Evolutionary conservation across 768 basidiomycete genomes (phyloP).

Genomic region (Podaxis sp.): DNA sequence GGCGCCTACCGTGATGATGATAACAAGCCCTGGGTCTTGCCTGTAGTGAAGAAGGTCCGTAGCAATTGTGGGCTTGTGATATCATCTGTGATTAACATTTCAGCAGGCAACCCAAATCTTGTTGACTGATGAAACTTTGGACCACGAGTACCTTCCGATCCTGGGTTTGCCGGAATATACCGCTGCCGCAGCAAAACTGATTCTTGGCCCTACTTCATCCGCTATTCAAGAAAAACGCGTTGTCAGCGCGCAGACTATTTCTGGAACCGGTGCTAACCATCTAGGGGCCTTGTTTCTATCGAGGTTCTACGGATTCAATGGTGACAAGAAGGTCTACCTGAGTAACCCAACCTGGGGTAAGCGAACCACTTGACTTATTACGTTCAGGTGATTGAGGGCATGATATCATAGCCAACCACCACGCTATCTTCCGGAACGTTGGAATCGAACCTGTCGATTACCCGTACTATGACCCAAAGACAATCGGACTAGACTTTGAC

Average conservation of each 20-base stretch:
- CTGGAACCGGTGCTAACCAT: conserved; percentile 95
- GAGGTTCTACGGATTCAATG: conserved; percentile 73
- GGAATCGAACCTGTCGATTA: conserved; percentile 86
- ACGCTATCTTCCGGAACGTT: conserved; percentile 87
- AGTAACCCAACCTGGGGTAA: conserved; percentile 95
- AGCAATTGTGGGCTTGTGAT: neutral
- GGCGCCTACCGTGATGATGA: conserved; percentile 90
- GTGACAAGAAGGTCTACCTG: conserved; percentile 71
- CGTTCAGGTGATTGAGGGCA: conserved; percentile 9
- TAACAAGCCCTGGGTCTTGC: conserved; percentile 89
- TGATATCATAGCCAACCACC: conserved; percentile 68
- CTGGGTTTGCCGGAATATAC: conserved; percentile 85
- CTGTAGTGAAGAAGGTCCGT: conserved; percentile 82
- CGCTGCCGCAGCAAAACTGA: conserved; percentile 75
- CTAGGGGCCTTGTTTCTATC: conserved; percentile 86
- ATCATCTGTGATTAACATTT: neutral
- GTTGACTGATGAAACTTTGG: conserved; percentile 65
- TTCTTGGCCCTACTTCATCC: conserved; percentile 70
- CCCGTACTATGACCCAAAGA: conserved; percentile 91
- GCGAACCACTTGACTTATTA: conserved; percentile 22
- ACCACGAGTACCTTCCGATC: conserved; percentile 93
- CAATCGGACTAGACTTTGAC: conserved; percentile 79
- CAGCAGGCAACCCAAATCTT: conserved; percentile 70
- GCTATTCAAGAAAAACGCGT: conserved; percentile 72
- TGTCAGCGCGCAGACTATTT: conserved; percentile 87